These are phyloP conservation scores for Coffea canephora DNA, from an alignment of 257 asterid genomes.

Conservation along the genomic window DNA sequence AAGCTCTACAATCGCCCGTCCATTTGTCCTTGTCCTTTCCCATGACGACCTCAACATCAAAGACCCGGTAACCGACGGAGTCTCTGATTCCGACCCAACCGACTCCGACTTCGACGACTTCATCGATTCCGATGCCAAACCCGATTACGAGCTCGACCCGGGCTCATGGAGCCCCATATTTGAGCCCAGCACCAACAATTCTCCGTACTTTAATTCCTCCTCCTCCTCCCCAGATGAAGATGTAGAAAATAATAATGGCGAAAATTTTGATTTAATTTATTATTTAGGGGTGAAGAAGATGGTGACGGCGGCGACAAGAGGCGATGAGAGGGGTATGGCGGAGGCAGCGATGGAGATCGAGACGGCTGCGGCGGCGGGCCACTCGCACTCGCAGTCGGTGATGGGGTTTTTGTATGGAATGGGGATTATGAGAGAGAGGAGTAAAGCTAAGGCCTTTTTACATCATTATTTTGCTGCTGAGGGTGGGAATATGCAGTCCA, in stretches of 20 bases:
- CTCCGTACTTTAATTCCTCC: conserved; percentile 18
- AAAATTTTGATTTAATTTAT: conserved; percentile 27
- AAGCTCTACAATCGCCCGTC: conserved; percentile 51
- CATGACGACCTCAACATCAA: conserved; percentile 69
- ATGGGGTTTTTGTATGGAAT: conserved; percentile 71
- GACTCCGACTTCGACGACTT: conserved; percentile 80
- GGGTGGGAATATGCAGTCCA: conserved; percentile 92
- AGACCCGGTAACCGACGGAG: conserved; percentile 19
- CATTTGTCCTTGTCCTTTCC: conserved; percentile 71
- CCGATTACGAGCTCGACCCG: conserved; percentile 77
- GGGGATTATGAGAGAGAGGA: conserved; percentile 88
- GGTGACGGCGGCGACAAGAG: conserved; percentile 66
- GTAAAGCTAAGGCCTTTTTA: conserved; percentile 67
- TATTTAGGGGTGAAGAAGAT: conserved; percentile 63
- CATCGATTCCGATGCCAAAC: conserved; percentile 59
- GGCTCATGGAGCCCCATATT: conserved; percentile 96
- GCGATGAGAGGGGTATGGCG: conserved; percentile 71
- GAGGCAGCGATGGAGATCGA: conserved; percentile 76
- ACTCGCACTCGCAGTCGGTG: conserved; percentile 78
- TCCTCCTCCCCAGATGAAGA: conserved; percentile 24
- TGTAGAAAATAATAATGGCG: background rate
- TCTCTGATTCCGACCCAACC: conserved; percentile 35
- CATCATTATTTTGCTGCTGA: conserved; percentile 73
- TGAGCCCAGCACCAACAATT: conserved; percentile 46
- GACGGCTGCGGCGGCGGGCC: conserved; percentile 56